Base-by-base conservation (phyloP, 805 yeast species). In the Saccharomyces mikatae region DNA sequence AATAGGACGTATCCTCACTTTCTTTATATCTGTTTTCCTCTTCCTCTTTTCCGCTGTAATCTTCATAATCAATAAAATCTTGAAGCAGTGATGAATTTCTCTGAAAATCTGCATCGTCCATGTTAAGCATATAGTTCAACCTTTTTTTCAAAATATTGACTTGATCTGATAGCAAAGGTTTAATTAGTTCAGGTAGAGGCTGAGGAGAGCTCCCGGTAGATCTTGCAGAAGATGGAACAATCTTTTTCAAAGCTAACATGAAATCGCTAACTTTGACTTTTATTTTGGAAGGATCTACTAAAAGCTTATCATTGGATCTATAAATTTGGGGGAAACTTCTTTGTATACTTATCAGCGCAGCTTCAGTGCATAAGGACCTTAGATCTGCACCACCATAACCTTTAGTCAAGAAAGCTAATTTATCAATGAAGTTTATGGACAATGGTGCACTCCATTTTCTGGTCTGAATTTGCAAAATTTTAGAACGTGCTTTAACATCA, bases 331-430 rank as follows among this genome's bases (percentile, higher is more conserved):
- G 99, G 61, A 86, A 92, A 48, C 85, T 81, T 59, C 98, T 75
- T 71, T 92, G 97, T 46, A 94, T 92, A 63, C 96, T 85, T 63
- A 86, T 84, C 58, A 94, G 75, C 0, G 98, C 98, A 30, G 97
- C 91, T 67, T 94, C 99, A 0, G 98, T 92, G 68, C 98, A 90
- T 30, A 94, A 74, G 0, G 98, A 96, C 53, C 97, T 76, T 58
- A 94, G 74, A 69, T 94, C 99, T 2, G 99, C 98, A 74, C 99
- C 99, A 49, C 99, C 99, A 65, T 88, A 94, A 0, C 99, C 99
- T 67, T 91, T 92, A 0, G 99, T 92, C 54, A 89, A 71, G 22
- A 76, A 76, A 0, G 97, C 92, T 36, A 94, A 75, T 53, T 83
- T 82, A 5, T 77, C 76, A 9, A 89, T 62, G 59, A 94, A 87